Evolutionary conservation across 805 yeast species (phyloP).

Genomic region (Jamesozyma spencerorum): DNA sequence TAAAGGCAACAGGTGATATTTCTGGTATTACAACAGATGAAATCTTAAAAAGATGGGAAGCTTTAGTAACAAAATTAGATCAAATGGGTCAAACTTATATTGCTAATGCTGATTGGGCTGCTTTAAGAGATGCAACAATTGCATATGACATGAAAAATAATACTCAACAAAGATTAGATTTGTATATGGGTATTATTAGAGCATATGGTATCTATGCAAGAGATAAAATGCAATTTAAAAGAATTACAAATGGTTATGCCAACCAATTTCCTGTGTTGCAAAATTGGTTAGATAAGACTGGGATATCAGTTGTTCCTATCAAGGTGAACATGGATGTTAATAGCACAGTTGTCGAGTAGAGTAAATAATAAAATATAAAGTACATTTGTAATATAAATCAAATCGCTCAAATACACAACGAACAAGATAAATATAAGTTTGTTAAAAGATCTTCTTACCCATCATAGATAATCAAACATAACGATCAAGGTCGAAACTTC

Average conservation of each 20-base stretch:
- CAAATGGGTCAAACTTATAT: slow-evolving; percentile 45
- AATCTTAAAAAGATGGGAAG: slow-evolving; percentile 37
- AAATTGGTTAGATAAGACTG: slow-evolving; percentile 21
- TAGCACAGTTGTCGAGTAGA: slow-evolving; percentile 7
- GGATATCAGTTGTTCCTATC: background rate
- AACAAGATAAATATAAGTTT: no score
- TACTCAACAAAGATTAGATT: slow-evolving; percentile 34
- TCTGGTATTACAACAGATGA: slow-evolving; percentile 38
- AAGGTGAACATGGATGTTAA: slow-evolving; percentile 31
- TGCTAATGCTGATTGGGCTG: slow-evolving; percentile 76
- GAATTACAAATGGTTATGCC: slow-evolving; percentile 31
- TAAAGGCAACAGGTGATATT: slow-evolving; percentile 59
- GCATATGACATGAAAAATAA: slow-evolving; percentile 17
- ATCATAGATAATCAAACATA: no score
- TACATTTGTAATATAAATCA: no score
- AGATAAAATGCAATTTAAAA: slow-evolving; percentile 32
- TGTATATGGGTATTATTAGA: slow-evolving; percentile 43
- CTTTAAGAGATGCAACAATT: slow-evolving; percentile 62
- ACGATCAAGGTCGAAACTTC: no score
- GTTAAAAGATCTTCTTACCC: no score
- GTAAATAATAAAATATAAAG: no score
- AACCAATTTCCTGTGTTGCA: slow-evolving; percentile 27
- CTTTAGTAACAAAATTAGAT: slow-evolving; percentile 39
- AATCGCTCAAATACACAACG: no score
- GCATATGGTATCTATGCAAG: slow-evolving; percentile 35